Percentiles rank a stretch among this genome's conserved stretches.
These are phyloP conservation scores for Ailanthus altissimus DNA, from an alignment of 345 rosid genomes.

Conservation along the genomic window DNA sequence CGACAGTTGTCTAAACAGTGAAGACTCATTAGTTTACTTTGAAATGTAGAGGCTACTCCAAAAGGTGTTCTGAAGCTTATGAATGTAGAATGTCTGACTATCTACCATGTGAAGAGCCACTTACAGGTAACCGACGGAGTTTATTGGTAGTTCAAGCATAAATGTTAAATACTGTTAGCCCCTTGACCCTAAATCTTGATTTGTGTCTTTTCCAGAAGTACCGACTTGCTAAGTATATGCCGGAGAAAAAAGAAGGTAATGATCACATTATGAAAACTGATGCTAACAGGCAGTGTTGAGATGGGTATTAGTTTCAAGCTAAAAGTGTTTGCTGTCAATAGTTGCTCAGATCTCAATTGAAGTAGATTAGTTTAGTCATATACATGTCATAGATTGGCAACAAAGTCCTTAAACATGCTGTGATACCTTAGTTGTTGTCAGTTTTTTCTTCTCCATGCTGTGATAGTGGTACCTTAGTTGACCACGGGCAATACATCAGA, in stretches of 20 bases:
- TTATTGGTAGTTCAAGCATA: slow-evolving; percentile 18
- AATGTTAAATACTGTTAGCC: slow-evolving; percentile 2
- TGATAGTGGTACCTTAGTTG: neutral
- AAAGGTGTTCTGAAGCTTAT: slow-evolving; percentile 87
- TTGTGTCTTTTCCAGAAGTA: slow-evolving; percentile 64
- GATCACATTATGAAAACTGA: neutral
- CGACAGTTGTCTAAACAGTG: neutral
- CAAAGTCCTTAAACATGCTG: neutral
- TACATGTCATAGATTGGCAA: neutral
- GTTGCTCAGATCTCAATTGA: neutral
- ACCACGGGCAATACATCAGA: neutral
- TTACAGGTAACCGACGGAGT: slow-evolving; percentile 59
- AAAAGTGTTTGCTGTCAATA: neutral
- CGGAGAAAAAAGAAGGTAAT: slow-evolving; percentile 90
- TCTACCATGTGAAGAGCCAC: slow-evolving; percentile 95
- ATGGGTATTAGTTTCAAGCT: neutral
- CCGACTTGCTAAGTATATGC: slow-evolving; percentile 88
- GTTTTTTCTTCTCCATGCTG: neutral
- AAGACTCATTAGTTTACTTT: slow-evolving; percentile 22
- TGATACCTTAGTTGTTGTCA: neutral
- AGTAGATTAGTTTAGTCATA: neutral
- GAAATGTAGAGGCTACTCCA: slow-evolving; percentile 84
- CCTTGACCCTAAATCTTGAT: neutral
- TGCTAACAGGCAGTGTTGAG: neutral
- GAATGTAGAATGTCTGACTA: slow-evolving; percentile 89